Evolutionary conservation across 805 yeast species (phyloP).

Genomic region (Barnettozyma vustinii): DNA sequence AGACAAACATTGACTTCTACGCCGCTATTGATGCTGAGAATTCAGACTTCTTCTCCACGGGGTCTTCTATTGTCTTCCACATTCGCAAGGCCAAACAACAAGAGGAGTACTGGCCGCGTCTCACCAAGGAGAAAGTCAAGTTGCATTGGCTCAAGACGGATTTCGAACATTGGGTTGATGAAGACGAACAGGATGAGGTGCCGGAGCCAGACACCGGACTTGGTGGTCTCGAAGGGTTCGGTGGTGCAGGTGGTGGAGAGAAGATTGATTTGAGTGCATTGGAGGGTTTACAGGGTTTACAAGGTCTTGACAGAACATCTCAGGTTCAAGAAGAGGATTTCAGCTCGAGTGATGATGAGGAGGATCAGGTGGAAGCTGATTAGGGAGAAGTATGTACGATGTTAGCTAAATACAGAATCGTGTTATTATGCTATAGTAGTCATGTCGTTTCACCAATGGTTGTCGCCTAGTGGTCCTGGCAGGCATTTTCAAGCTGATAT

Average conservation of each 20-base stretch:
- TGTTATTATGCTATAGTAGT: not conserved
- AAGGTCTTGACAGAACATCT: conserved; percentile 4
- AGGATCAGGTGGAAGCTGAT: conserved; percentile 10
- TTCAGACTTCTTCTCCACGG: conserved; percentile 53
- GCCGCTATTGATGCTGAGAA: conserved; percentile 66
- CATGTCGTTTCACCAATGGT: not conserved
- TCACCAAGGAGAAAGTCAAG: conserved; percentile 80
- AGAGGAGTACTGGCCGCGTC: conserved; percentile 91
- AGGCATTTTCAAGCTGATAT: not conserved
- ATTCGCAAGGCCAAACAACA: conserved; percentile 63
- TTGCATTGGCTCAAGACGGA: conserved; percentile 84
- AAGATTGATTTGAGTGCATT: conserved; percentile 21
- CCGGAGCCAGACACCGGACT: conserved; percentile 26
- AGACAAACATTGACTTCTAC: conserved; percentile 70
- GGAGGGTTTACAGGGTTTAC: conserved; percentile 16
- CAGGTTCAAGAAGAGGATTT: conserved; percentile 23
- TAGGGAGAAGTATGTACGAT: not conserved
- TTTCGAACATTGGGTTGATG: conserved; percentile 97
- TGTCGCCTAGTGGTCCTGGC: no score
- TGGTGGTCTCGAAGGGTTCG: conserved; percentile 35
- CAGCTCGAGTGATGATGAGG: conserved; percentile 30
- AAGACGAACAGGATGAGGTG: conserved; percentile 77
- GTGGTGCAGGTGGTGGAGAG: conserved; percentile 27
- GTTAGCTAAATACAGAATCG: not conserved
- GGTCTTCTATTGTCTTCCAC: conserved; percentile 51